Evolutionary conservation across 2,329 filamentous ascomycete species (phyloP).

Genomic region (Cercospora janseana): DNA sequence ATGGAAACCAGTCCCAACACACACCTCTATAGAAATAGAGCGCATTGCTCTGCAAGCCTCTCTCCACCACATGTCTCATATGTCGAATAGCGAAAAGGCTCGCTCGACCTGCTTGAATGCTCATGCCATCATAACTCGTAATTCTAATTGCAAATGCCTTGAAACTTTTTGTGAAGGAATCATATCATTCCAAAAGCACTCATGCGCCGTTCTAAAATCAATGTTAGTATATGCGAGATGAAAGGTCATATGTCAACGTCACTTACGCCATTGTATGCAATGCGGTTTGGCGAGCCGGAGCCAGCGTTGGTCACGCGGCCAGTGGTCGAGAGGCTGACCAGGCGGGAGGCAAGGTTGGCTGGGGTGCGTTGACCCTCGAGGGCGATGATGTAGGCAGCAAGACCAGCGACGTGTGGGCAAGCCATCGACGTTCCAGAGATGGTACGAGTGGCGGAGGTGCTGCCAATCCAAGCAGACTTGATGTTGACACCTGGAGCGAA

Average conservation of each 20-base stretch:
- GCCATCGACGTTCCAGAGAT: constrained; percentile 52
- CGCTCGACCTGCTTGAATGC: neutral
- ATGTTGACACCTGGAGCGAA: constrained; percentile 53
- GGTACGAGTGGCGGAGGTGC: constrained; percentile 47
- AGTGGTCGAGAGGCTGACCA: constrained; percentile 21
- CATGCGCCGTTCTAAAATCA: constrained; percentile 3
- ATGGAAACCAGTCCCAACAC: too few species aligned
- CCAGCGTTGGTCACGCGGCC: constrained; percentile 14
- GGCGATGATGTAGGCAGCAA: constrained; percentile 29
- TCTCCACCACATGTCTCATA: neutral
- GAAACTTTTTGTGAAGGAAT: neutral
- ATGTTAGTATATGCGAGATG: neutral
- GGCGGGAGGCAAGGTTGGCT: constrained; percentile 22
- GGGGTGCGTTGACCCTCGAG: constrained; percentile 23
- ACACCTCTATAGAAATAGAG: too few species aligned
- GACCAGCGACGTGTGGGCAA: constrained; percentile 28
- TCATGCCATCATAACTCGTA: constrained; percentile 8
- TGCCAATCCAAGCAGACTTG: constrained; percentile 50
- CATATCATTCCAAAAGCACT: neutral
- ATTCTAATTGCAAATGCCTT: constrained; percentile 1
- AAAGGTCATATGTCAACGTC: neutral
- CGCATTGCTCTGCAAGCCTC: neutral
- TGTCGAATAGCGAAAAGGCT: neutral
- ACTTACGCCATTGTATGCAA: constrained; percentile 10
- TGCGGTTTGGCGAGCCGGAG: constrained; percentile 16